Percentiles rank a stretch among this genome's conserved stretches.
phyloP scores from a whole-genome alignment of 176 grass and related monocot genomes.

The Eragrostis curvula region DNA sequence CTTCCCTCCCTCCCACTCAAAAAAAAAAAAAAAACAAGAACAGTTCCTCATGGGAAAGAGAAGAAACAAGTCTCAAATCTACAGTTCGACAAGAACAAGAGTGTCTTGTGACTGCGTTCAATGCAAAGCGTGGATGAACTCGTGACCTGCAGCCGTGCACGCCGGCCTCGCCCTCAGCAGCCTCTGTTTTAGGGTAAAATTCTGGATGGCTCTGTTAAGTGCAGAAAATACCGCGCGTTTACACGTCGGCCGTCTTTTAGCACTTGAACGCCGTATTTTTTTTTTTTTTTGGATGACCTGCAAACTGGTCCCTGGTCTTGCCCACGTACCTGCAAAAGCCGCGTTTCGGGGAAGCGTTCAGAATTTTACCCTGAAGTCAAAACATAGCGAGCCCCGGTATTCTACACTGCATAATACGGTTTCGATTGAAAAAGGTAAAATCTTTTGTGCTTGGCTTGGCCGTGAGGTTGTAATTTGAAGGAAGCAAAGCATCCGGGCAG shows the following conservation, averaged over 20 bases:
- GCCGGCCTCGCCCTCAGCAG: neutral
- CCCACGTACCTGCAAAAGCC: too few relatives aligned
- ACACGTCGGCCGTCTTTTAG: neutral
- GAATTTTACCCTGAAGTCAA: too few relatives aligned
- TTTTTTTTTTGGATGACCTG: neutral
- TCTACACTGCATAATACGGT: neutral
- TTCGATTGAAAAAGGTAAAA: neutral
- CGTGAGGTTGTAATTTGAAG: neutral
- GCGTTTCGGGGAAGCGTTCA: too few relatives aligned
- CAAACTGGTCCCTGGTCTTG: neutral
- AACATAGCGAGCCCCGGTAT: too few relatives aligned
- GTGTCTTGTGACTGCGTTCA: neutral
- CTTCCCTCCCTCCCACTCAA: too few relatives aligned
- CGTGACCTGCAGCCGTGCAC: neutral
- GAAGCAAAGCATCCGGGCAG: slow-evolving; percentile 3
- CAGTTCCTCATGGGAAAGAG: too few relatives aligned
- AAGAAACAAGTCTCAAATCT: too few relatives aligned
- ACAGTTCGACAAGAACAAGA: neutral
- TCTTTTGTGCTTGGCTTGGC: slow-evolving; percentile 12
- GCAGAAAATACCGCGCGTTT: neutral
- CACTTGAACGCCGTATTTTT: too few relatives aligned
- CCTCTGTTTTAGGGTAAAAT: too few relatives aligned
- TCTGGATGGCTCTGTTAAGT: too few relatives aligned
- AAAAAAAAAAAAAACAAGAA: too few relatives aligned
- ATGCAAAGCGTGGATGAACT: neutral